Percentiles rank a stretch among this genome's conserved stretches.
phyloP scores from a whole-genome alignment of 164 flowering plant genomes.

The Stephania japonica region DNA sequence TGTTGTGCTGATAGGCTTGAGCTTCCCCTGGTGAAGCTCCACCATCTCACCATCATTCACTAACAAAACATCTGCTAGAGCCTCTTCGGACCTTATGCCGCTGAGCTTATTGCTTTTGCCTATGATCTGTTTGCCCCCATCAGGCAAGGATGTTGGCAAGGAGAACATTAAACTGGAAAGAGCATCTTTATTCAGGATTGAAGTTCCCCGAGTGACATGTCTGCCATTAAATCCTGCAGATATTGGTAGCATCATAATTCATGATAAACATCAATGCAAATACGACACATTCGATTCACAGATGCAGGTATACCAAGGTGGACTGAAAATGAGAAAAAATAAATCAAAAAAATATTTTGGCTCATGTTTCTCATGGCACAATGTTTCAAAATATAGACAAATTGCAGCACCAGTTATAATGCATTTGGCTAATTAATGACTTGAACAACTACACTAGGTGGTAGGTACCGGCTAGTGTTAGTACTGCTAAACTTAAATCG shows the following conservation, averaged over 20 bases:
- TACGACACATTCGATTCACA: background rate
- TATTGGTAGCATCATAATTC: background rate
- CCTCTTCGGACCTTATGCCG: background rate
- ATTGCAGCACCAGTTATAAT: background rate
- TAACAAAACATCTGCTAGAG: background rate
- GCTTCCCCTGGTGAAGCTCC: slow-evolving; percentile 4
- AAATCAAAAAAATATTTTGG: background rate
- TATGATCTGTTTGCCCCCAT: background rate
- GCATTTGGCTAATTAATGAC: no score
- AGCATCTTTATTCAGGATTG: background rate
- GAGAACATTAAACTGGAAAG: slow-evolving; percentile 11
- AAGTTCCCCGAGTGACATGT: slow-evolving; percentile 4
- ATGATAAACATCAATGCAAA: background rate
- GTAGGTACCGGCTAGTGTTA: no score
- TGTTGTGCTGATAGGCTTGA: slow-evolving; percentile 6
- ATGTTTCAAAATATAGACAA: no score
- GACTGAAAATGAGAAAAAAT: background rate
- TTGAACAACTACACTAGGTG: background rate
- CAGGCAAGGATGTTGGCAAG: slow-evolving; percentile 6
- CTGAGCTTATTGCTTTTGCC: background rate
- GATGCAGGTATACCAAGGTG: background rate
- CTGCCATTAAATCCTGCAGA: slow-evolving; percentile 11
- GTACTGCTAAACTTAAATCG: background rate
- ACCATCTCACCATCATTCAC: background rate
- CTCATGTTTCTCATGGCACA: no score